Evolutionary conservation across 129 eudicot genomes (phyloP).

Genomic region (Logfia minima): DNA sequence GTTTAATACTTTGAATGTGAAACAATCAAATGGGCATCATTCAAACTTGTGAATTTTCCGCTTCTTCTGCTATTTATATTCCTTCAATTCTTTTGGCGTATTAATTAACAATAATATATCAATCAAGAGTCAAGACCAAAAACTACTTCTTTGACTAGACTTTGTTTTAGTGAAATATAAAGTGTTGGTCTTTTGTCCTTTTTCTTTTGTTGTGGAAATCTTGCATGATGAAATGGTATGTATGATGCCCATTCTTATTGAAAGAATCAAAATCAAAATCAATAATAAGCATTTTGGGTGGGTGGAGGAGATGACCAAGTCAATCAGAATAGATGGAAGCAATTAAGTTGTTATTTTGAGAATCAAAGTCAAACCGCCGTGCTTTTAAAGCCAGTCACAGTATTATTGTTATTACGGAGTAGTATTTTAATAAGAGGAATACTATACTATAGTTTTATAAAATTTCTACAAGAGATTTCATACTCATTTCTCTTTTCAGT

Average conservation of each 20-base stretch:
- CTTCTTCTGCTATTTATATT: not conserved
- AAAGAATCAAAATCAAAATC: not conserved
- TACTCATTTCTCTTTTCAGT: too few relatives aligned
- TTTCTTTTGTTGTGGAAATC: not conserved
- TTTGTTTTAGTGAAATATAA: not conserved
- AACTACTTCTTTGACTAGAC: conserved; percentile 28
- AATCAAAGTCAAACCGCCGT: conserved; percentile 32
- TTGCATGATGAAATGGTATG: not conserved
- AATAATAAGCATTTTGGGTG: not conserved
- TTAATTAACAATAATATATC: not conserved
- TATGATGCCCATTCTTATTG: not conserved
- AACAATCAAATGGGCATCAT: conserved; percentile 14
- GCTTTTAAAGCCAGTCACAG: not conserved
- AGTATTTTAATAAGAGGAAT: too few relatives aligned
- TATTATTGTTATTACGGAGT: not conserved
- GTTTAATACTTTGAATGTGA: not conserved
- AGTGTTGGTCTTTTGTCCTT: not conserved
- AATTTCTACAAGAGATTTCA: too few relatives aligned
- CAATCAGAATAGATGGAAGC: conserved; percentile 3
- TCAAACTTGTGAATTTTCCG: not conserved
- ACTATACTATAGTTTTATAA: too few relatives aligned
- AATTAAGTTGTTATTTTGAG: not conserved
- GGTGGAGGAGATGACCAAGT: conserved; percentile 33
- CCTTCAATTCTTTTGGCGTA: not conserved
- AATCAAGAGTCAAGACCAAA: not conserved